phyloP scores from a whole-genome alignment of 495 filamentous ascomycete genomes.

The Penicillium coprophilum region DNA sequence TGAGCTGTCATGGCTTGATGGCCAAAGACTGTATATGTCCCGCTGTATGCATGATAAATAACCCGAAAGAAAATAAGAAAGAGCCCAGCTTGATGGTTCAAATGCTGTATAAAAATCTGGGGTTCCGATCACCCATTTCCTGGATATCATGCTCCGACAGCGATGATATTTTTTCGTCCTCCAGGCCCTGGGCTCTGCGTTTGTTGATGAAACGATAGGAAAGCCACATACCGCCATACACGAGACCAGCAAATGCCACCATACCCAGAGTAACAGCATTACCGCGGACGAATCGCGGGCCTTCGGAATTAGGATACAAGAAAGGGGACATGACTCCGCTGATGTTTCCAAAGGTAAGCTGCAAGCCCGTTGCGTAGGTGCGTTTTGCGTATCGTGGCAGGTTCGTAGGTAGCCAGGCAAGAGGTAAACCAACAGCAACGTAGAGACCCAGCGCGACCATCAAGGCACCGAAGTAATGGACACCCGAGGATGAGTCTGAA shows the following conservation, averaged over 20 bases:
- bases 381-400: slow-evolving; percentile 70
- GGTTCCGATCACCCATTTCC: slow-evolving; percentile 69
- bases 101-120: slow-evolving; percentile 57
- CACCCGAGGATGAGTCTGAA: slow-evolving; percentile 55
- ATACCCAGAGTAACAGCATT: slow-evolving; percentile 50
- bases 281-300: slow-evolving; percentile 42
- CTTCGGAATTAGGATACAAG: slow-evolving; percentile 42
- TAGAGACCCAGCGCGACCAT: slow-evolving; percentile 71
- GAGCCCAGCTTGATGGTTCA: slow-evolving; percentile 25
- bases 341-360: slow-evolving; percentile 64
- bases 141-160: slow-evolving; percentile 64
- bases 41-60: background rate
- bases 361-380: slow-evolving; percentile 66
- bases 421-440: slow-evolving; percentile 64
- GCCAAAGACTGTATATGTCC: background rate
- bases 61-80: background rate
- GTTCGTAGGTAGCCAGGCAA: slow-evolving; percentile 63
- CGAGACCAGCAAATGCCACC: slow-evolving; percentile 38
- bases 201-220: slow-evolving; percentile 56
- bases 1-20: background rate
- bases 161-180: slow-evolving; percentile 54
- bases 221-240: slow-evolving; percentile 55
- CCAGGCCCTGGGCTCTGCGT: slow-evolving; percentile 50
- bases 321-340: slow-evolving; percentile 70
- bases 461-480: slow-evolving; percentile 72